A percentile compares a stretch with the other conserved stretches of the same genome.
phyloP scores from a whole-genome alignment of 2,329 filamentous ascomycete genomes.

The Penicillium glabrum region DNA sequence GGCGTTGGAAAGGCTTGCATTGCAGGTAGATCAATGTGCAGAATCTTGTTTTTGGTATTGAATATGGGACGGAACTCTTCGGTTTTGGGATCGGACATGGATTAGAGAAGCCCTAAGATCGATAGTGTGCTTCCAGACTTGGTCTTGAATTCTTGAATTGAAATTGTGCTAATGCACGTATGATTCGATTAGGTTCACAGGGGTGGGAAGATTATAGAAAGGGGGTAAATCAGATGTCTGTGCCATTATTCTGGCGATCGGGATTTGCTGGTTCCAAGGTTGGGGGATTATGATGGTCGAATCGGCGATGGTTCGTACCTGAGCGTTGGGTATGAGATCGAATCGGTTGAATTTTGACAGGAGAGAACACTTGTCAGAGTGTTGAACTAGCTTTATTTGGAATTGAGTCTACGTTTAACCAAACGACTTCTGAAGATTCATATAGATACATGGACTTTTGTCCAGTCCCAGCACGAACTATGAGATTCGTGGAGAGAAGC shows the following conservation, averaged over 20 bases:
- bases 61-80: neutral
- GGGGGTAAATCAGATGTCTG: neutral
- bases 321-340: constrained; percentile 7
- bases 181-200: constrained; percentile 9
- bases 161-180: constrained; percentile 15
- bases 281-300: constrained; percentile 5
- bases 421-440: neutral
- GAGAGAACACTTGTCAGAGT: neutral
- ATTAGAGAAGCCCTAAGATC: constrained; percentile 15
- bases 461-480: neutral
- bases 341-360: neutral
- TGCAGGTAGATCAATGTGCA: neutral
- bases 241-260: neutral
- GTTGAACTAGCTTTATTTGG: neutral
- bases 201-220: neutral
- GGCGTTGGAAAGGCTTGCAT: constrained; percentile 15
- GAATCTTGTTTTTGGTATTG: neutral
- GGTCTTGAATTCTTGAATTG: neutral
- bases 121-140: constrained; percentile 13
- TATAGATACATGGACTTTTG: neutral
- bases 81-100: constrained; percentile 1
- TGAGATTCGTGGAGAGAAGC: neutral
- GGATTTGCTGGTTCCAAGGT: neutral
- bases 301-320: constrained; percentile 3
- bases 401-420: neutral